These are phyloP conservation scores for Halophytophthora batemanensis DNA, from an alignment of 352 stramenopile species.

Conservation along the genomic window DNA sequence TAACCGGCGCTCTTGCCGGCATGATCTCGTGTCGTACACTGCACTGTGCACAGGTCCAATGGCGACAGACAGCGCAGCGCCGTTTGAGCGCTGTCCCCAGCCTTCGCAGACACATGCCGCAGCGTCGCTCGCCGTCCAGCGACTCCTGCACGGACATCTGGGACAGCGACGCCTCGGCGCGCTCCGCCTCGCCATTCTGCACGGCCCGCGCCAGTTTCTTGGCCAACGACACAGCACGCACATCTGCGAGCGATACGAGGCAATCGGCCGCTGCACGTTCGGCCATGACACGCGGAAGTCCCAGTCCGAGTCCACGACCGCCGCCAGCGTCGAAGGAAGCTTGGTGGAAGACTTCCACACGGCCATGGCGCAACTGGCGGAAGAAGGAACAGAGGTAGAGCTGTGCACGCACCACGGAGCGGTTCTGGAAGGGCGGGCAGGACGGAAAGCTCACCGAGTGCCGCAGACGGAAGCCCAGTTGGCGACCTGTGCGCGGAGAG, in stretches of 20 bases:
- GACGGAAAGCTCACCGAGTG: constrained; percentile 65
- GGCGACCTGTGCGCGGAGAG: constrained; percentile 26
- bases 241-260: constrained; percentile 33
- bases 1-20: constrained; percentile 16
- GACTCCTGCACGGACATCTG: constrained; percentile 31
- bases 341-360: constrained; percentile 66
- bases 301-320: constrained; percentile 18
- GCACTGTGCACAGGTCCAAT: constrained; percentile 38
- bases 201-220: constrained; percentile 64
- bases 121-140: constrained; percentile 33
- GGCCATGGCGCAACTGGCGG: constrained; percentile 44
- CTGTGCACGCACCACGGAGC: constrained; percentile 57
- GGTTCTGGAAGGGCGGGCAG: constrained; percentile 42
- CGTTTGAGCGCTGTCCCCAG: constrained; percentile 32
- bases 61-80: constrained; percentile 43
- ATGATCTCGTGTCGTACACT: constrained; percentile 48
- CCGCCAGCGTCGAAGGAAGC: constrained; percentile 47
- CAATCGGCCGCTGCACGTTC: constrained; percentile 44
- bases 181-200: constrained; percentile 23
- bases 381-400: constrained; percentile 72
- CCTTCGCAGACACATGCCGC: constrained; percentile 45
- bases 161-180: constrained; percentile 26
- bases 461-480: constrained; percentile 42
- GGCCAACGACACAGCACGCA: constrained; percentile 44
- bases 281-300: constrained; percentile 39